A percentile compares a stretch with the other conserved stretches of the same genome.
These are phyloP conservation scores for Sarocladium kiliense DNA, from an alignment of 2,329 filamentous ascomycete genomes.

Conservation along the genomic window DNA sequence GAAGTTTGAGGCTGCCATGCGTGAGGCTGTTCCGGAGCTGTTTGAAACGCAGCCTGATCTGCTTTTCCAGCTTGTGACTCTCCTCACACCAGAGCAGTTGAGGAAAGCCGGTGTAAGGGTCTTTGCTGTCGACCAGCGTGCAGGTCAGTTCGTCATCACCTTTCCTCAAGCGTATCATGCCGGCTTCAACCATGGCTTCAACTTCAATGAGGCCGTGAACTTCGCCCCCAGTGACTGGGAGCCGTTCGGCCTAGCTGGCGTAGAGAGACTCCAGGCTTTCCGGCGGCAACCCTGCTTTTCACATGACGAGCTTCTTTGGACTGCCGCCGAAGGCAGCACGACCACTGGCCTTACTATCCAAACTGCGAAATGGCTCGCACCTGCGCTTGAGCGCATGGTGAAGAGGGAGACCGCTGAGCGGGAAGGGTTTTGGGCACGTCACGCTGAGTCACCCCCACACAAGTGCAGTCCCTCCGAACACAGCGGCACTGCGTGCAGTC, in stretches of 20 bases:
- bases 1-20: constrained; percentile 94
- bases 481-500: constrained; percentile 47
- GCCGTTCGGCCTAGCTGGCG: constrained; percentile 79
- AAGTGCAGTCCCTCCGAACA: constrained; percentile 41
- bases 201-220: constrained; percentile 98
- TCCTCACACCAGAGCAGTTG: constrained; percentile 87
- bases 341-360: constrained; percentile 65
- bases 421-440: constrained; percentile 61
- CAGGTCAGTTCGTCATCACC: constrained; percentile 92
- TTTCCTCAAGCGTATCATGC: constrained; percentile 97
- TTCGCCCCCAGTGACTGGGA: constrained; percentile 97
- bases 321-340: constrained; percentile 74
- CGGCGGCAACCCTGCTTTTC: constrained; percentile 93
- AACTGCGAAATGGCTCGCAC: constrained; percentile 91
- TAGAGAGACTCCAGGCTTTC: constrained; percentile 81
- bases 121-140: constrained; percentile 91
- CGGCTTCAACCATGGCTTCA: constrained; percentile 97
- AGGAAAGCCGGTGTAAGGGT: constrained; percentile 90
- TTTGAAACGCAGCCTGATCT: constrained; percentile 97
- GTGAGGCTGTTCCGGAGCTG: constrained; percentile 86
- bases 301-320: constrained; percentile 90
- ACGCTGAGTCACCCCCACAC: constrained; percentile 51
- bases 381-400: constrained; percentile 74
- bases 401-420: constrained; percentile 68
- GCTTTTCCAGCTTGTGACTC: constrained; percentile 93